These are phyloP conservation scores for Ballota nigra DNA, from an alignment of 257 asterid species.

Conservation along the genomic window DNA sequence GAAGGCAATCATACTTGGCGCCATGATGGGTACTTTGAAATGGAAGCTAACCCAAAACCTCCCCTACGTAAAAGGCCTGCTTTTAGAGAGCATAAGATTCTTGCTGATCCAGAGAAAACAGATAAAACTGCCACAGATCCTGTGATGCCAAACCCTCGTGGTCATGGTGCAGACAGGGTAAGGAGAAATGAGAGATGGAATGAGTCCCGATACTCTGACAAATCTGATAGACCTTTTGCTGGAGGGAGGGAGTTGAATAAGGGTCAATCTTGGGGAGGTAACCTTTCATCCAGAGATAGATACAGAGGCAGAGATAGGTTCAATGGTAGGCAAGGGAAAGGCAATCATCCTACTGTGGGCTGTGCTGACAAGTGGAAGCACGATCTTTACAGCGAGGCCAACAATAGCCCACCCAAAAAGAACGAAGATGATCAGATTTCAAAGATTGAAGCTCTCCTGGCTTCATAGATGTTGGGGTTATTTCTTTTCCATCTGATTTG, in stretches of 20 bases:
- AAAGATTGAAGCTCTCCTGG: slow-evolving; percentile 75
- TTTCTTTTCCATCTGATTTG: not conserved
- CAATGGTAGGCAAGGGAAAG: slow-evolving; percentile 46
- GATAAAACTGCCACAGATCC: slow-evolving; percentile 33
- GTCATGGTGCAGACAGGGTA: slow-evolving; percentile 36
- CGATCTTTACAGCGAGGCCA: slow-evolving; percentile 74
- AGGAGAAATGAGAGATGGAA: slow-evolving; percentile 44
- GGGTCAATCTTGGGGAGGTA: slow-evolving; percentile 47
- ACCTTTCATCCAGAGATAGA: slow-evolving; percentile 52
- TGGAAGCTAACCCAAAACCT: slow-evolving; percentile 57
- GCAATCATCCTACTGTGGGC: slow-evolving; percentile 40
- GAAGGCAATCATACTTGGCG: slow-evolving; percentile 52
- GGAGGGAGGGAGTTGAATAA: slow-evolving; percentile 43
- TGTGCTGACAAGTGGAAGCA: slow-evolving; percentile 89
- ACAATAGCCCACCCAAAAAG: slow-evolving; percentile 71
- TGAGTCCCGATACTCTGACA: slow-evolving; percentile 35
- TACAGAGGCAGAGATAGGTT: slow-evolving; percentile 50
- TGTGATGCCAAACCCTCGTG: slow-evolving; percentile 33
- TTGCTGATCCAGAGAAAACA: slow-evolving; percentile 45
- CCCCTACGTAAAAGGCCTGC: slow-evolving; percentile 62
- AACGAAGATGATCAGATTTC: slow-evolving; percentile 85
- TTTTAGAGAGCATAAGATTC: slow-evolving; percentile 71
- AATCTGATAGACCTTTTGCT: slow-evolving; percentile 42
- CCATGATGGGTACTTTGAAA: slow-evolving; percentile 69
- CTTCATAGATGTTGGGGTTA: slow-evolving; percentile 34